Evolutionary conservation across 2,329 filamentous ascomycete species (phyloP).

Genomic region (Pseudohalonectria lignicola): DNA sequence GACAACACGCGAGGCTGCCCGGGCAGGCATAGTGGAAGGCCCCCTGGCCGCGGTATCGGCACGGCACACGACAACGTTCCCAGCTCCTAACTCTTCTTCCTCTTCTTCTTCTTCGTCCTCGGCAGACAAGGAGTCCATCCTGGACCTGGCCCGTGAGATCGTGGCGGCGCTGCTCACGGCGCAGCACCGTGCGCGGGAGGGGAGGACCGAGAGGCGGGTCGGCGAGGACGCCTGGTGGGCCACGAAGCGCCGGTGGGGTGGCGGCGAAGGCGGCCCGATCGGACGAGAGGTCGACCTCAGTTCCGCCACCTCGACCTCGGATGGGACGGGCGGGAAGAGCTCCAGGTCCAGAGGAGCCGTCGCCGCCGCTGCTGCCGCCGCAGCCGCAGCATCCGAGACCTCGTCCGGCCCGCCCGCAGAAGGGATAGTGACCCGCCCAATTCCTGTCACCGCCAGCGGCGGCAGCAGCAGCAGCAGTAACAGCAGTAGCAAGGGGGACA

Average conservation of each 20-base stretch:
- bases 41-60: constrained; percentile 50
- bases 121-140: constrained; percentile 36
- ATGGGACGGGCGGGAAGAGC: constrained; percentile 1
- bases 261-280: constrained; percentile 50
- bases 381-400: too few species aligned
- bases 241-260: constrained; percentile 49
- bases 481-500: not conserved
- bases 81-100: too few species aligned
- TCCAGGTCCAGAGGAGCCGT: not conserved
- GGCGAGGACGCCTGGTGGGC: constrained; percentile 54
- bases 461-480: not conserved
- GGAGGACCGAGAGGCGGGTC: constrained; percentile 41
- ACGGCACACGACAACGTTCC: constrained; percentile 42
- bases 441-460: not conserved
- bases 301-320: constrained; percentile 9
- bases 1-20: constrained; percentile 46
- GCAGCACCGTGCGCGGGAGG: constrained; percentile 50
- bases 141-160: constrained; percentile 52
- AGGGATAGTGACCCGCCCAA: not conserved
- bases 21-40: constrained; percentile 48
- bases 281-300: constrained; percentile 43
- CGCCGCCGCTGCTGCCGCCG: not conserved
- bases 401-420: too few species aligned
- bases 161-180: constrained; percentile 50
- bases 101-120: not conserved